Conservation (phyloP, 768 basidiomycete species). For the Podaxis sp. region DNA sequence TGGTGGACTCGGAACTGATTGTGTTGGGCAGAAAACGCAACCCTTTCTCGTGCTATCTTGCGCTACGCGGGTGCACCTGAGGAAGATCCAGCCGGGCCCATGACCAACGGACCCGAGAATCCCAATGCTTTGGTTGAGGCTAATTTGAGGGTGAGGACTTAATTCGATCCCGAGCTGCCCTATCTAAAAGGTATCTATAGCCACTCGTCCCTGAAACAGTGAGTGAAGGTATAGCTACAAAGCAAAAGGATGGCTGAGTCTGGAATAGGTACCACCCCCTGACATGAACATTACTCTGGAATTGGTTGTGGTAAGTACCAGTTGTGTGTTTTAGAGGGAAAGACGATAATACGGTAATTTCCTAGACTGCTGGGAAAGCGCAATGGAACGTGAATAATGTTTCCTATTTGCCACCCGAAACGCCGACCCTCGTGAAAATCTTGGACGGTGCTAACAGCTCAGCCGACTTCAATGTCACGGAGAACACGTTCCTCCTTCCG, state of each 20-base stretch:
- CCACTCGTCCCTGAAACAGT: constrained; percentile 16
- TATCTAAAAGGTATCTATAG: background rate
- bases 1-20: background rate
- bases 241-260: background rate
- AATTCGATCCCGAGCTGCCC: background rate
- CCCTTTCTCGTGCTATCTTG: constrained; percentile 33
- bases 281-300: constrained; percentile 26
- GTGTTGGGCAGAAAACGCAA: constrained; percentile 25
- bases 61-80: constrained; percentile 38
- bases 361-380: constrained; percentile 15
- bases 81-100: constrained; percentile 29
- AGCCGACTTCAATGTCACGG: constrained; percentile 22
- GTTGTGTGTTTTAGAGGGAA: background rate
- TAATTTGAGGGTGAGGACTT: constrained; percentile 10
- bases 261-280: constrained; percentile 20
- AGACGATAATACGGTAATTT: background rate
- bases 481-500: constrained; percentile 26
- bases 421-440: constrained; percentile 27
- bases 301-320: constrained; percentile 21
- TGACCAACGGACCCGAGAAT: constrained; percentile 20
- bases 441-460: constrained; percentile 17
- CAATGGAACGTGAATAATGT: constrained; percentile 31
- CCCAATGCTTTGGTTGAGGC: constrained; percentile 27
- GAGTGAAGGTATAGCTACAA: background rate
- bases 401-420: constrained; percentile 24